Conservation (phyloP, 2,329 filamentous ascomycete species). For the Colletotrichum destructivum region DNA sequence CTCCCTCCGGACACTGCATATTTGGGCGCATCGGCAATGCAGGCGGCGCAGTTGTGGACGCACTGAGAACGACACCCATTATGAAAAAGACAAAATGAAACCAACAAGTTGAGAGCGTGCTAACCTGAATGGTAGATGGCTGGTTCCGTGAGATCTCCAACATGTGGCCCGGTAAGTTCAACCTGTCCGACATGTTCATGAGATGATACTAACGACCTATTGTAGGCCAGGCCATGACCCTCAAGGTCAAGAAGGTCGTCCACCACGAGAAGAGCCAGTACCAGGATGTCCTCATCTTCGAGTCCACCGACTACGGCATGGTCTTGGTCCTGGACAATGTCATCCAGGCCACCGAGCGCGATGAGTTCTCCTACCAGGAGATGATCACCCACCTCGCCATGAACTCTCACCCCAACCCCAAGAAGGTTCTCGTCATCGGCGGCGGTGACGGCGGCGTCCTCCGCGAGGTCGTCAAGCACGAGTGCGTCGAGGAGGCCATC, state of each 20-base stretch:
- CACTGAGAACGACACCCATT: conserved; percentile 15
- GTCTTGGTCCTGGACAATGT: conserved; percentile 98
- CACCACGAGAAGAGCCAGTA: conserved; percentile 99
- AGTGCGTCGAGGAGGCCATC: conserved; percentile 93
- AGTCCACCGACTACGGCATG: conserved; percentile 96
- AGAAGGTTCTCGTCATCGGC: conserved; percentile 98
- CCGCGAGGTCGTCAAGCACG: conserved; percentile 99
- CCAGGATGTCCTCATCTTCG: conserved; percentile 98
- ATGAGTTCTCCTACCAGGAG: conserved; percentile 99
- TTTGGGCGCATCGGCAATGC: conserved; percentile 24
- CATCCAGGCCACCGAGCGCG: conserved; percentile 98
- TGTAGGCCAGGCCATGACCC: conserved; percentile 96
- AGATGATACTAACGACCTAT: conserved; percentile 14
- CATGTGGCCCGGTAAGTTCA: conserved; percentile 88
- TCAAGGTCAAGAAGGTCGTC: conserved; percentile 96
- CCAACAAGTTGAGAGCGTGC: conserved; percentile 9
- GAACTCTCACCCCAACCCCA: conserved; percentile 98
- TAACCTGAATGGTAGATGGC: conserved; percentile 77
- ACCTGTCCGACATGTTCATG: background rate
- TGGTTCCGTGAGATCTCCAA: conserved; percentile 99
- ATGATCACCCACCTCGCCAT: conserved; percentile 99
- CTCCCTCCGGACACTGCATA: conserved; percentile 11
- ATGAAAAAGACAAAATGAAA: conserved; percentile 14
- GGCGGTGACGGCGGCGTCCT: conserved; percentile 98
- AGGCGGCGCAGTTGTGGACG: background rate